Evolutionary conservation across 108 stramenopile genomes (phyloP).

Genomic region (Cyclostephanos tholiformis): DNA sequence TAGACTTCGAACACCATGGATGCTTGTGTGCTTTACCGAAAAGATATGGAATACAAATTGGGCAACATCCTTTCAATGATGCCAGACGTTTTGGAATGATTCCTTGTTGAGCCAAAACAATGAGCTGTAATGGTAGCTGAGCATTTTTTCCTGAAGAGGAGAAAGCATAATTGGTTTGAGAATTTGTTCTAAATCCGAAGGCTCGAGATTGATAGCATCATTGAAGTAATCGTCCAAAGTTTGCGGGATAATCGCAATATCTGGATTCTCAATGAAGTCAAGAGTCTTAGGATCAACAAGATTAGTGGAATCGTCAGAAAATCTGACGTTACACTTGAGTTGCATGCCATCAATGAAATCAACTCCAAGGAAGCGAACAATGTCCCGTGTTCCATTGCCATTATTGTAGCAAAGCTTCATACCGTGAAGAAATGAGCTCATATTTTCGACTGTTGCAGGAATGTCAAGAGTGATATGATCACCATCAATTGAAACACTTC

Average conservation of each 20-base stretch:
- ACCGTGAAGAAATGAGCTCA: too few species aligned
- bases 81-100: constrained; percentile 14
- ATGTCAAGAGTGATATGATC: not conserved
- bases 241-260: constrained; percentile 16
- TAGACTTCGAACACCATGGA: constrained; percentile 20
- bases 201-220: constrained; percentile 8
- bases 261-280: constrained; percentile 11
- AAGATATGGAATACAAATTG: constrained; percentile 24
- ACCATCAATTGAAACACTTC: not conserved
- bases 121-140: constrained; percentile 22
- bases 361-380: constrained; percentile 24
- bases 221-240: not conserved
- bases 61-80: constrained; percentile 9
- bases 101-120: constrained; percentile 15
- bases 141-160: constrained; percentile 26
- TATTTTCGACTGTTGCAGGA: not conserved
- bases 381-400: constrained; percentile 1
- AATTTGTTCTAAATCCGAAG: not conserved
- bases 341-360: constrained; percentile 5
- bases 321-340: not conserved
- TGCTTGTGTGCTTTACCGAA: constrained; percentile 25
- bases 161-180: constrained; percentile 14
- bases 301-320: not conserved
- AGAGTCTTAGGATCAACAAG: constrained; percentile 7
- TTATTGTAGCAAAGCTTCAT: constrained; percentile 7